phyloP scores from a whole-genome alignment of 164 flowering plant genomes.

The Nelumbo lutea region DNA sequence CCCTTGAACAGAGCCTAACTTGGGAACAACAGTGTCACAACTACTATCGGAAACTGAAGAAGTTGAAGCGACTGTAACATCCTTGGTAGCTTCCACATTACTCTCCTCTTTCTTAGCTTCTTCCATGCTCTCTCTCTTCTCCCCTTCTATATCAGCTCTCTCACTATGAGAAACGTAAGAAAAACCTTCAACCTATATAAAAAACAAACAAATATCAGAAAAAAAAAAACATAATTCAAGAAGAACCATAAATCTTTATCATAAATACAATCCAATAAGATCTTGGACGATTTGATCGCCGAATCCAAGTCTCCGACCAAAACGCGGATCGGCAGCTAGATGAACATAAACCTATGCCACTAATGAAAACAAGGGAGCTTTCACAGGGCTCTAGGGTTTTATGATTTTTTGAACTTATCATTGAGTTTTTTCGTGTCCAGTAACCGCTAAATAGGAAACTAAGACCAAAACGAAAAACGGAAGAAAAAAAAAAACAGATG shows the following conservation, averaged over 20 bases:
- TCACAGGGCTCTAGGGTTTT: constrained; percentile 11
- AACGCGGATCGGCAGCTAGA: neutral
- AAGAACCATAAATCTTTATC: neutral
- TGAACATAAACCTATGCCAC: neutral
- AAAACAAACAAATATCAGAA: neutral
- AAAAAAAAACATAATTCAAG: neutral
- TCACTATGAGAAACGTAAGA: neutral
- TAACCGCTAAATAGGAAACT: constrained; percentile 15
- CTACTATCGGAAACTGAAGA: constrained; percentile 27
- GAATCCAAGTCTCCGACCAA: constrained; percentile 4
- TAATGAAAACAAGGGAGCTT: neutral
- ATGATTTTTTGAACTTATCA: neutral
- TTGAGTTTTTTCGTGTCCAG: neutral
- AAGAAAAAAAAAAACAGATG: neutral
- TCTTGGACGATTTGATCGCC: neutral
- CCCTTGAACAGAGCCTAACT: constrained; percentile 19
- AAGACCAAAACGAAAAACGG: neutral
- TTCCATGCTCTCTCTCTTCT: constrained; percentile 15
- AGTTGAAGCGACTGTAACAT: constrained; percentile 15
- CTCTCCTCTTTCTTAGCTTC: constrained; percentile 17
- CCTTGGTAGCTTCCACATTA: constrained; percentile 13
- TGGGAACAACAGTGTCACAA: constrained; percentile 21
- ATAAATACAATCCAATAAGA: neutral
- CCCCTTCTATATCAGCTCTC: neutral
- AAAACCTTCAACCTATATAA: constrained; percentile 3